Percentiles rank a stretch among this genome's conserved stretches.
Evolutionary conservation across 208 protist genomes (phyloP).

Genomic region (Tritrichomonas musculus): DNA sequence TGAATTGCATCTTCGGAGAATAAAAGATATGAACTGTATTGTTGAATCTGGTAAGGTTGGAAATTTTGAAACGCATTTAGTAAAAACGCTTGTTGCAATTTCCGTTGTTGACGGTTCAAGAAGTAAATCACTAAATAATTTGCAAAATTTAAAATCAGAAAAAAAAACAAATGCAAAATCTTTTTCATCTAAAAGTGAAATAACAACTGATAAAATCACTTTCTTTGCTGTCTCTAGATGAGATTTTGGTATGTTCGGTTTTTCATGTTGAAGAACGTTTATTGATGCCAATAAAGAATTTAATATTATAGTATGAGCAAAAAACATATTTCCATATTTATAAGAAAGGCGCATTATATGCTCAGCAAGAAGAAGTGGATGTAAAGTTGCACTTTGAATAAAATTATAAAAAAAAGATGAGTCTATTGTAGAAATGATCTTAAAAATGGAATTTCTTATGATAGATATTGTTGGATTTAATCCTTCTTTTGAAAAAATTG

Average conservation of each 20-base stretch:
- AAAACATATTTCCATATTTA: background rate
- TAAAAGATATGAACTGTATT: background rate
- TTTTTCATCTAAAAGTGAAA: background rate
- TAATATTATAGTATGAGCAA: background rate
- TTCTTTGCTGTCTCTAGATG: background rate
- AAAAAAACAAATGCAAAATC: background rate
- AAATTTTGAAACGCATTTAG: background rate
- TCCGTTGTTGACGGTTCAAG: too few species aligned
- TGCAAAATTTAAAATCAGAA: too few species aligned
- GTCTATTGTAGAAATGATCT: background rate
- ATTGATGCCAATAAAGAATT: background rate
- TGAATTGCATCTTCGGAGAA: background rate
- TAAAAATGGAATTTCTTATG: background rate
- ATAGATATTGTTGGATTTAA: background rate
- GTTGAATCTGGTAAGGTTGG: background rate
- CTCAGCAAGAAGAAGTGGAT: background rate
- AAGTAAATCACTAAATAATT: too few species aligned
- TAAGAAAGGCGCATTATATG: background rate
- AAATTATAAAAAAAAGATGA: background rate
- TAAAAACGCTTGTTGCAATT: too few species aligned
- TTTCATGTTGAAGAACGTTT: background rate
- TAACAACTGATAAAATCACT: background rate
- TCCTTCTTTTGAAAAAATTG: background rate
- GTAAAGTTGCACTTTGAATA: background rate
- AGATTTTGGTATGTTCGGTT: background rate